These are phyloP conservation scores for Trypanosoma congolense DNA, from an alignment of 208 protist species.

Conservation along the genomic window DNA sequence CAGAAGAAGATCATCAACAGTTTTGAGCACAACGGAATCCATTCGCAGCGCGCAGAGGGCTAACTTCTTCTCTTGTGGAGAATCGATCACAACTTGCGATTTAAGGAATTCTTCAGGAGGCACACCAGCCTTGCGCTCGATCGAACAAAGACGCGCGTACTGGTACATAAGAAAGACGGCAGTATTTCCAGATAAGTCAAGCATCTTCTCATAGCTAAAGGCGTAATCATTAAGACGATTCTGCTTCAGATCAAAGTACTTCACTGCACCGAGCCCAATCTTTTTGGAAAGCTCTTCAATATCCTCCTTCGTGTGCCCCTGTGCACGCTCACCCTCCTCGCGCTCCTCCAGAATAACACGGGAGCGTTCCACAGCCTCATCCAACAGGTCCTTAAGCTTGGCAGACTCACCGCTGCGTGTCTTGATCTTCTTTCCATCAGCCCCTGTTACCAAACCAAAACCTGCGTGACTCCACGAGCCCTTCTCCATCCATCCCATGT, in stretches of 20 bases:
- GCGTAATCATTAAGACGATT: conserved; percentile 92
- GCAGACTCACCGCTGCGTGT: conserved; percentile 94
- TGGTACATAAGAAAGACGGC: conserved; percentile 97
- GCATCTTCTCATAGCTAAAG: conserved; percentile 96
- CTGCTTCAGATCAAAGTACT: conserved; percentile 97
- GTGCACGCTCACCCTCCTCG: conserved; percentile 63
- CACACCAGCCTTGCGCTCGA: conserved; percentile 87
- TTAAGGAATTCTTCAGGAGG: conserved; percentile 44
- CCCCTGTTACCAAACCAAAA: conserved; percentile 91
- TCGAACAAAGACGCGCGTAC: conserved; percentile 94
- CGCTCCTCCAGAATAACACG: conserved; percentile 78
- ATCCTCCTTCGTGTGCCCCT: conserved; percentile 81
- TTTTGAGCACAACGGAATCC: conserved; percentile 84
- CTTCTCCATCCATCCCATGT: conserved; percentile 85
- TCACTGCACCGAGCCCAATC: conserved; percentile 94
- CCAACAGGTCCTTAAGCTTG: conserved; percentile 94
- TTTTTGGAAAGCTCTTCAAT: conserved; percentile 78
- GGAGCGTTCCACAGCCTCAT: conserved; percentile 90
- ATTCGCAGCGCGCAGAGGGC: conserved; percentile 84
- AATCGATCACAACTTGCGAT: conserved; percentile 64
- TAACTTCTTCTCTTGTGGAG: conserved; percentile 81
- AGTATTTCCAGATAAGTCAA: conserved; percentile 95
- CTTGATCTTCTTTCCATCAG: conserved; percentile 95
- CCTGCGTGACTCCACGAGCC: conserved; percentile 90
- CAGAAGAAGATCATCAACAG: conserved; percentile 87